Evolutionary conservation across 345 rosid genomes (phyloP), one percentile per base, ranked within the genome.

Genomic region (Citrus maxima): DNA sequence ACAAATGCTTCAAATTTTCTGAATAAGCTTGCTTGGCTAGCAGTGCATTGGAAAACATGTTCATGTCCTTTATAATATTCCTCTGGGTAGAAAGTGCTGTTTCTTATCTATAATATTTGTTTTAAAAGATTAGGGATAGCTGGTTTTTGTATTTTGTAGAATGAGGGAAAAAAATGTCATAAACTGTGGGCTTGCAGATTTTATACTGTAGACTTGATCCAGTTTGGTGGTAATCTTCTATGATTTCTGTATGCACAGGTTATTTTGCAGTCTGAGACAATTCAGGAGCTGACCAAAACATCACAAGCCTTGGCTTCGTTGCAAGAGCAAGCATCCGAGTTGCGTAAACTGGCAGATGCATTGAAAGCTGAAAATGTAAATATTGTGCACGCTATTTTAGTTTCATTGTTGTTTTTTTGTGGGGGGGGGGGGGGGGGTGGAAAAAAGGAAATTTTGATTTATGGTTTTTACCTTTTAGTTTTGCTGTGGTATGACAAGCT

Each of bases 261-360:
- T 79, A 79, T 93, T 82, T 82, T 94, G 76, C 99, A 92, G 86
- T 93, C 99, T 28, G 99, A 94, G 86, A 91, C 99, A 67, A 96
- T 96, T 79, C 96, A 93, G 81, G 99, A 96, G 88, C 85, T 93
- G 82, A 88, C 93, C 19, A 92, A 88, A 86, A 91, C 98, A 61
- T 96, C 99, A 19, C 90, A 93, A 77, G 90, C 88, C 73, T 88
- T 93, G 87, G 88, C 91, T 74, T 72, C 82, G 32, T 84, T 94
- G 80, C 95, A 93, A 80, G 88, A 88, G 79, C 95, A 96, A 85
- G 90, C 91, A 70, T 88, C 90, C 79, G 92, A 86, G 68, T 86
- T 91, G 82, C 93, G 88, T 73, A 90, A 87, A 85, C 77, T 83
- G 82, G 89, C 92, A 22, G 95, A 88, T 87, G 77, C 82, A 32